Evolutionary conservation across 2,329 filamentous ascomycete species (phyloP).

Genomic region (Pseudocercospora fuligena): DNA sequence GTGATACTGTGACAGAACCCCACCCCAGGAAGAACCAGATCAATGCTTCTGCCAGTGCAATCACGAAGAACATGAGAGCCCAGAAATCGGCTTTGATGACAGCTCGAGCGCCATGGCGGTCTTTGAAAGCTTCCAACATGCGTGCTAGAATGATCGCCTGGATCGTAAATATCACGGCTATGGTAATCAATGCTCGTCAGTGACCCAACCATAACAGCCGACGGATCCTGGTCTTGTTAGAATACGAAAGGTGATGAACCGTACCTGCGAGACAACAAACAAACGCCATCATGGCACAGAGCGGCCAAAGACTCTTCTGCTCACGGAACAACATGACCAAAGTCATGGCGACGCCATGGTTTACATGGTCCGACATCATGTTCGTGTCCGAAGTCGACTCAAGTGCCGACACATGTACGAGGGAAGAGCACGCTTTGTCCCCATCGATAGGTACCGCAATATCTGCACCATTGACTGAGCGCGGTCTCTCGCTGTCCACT

Average conservation of each 20-base stretch:
- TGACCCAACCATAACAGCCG: too few relatives aligned
- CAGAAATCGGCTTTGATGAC: slow-evolving; percentile 63
- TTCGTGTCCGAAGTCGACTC: too few relatives aligned
- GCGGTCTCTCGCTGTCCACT: too few relatives aligned
- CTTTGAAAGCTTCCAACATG: slow-evolving; percentile 61
- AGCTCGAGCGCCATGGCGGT: slow-evolving; percentile 54
- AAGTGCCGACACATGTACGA: too few relatives aligned
- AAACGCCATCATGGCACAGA: not conserved
- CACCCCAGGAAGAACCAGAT: slow-evolving; percentile 57
- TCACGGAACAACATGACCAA: not conserved
- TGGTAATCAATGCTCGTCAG: not conserved
- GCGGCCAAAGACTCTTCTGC: not conserved
- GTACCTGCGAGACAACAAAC: not conserved
- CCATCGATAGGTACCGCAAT: too few relatives aligned
- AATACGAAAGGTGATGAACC: not conserved
- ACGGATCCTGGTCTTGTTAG: not conserved
- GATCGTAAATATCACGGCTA: slow-evolving; percentile 59
- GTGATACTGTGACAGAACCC: slow-evolving; percentile 9
- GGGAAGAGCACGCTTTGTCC: too few relatives aligned
- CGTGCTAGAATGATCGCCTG: slow-evolving; percentile 65
- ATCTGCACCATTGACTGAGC: too few relatives aligned
- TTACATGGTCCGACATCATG: too few relatives aligned
- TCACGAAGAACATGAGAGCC: slow-evolving; percentile 64
- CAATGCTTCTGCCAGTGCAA: slow-evolving; percentile 50
- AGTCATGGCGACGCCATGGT: not conserved